phyloP scores from a whole-genome alignment of 2,329 filamentous ascomycete genomes.

The Epichloe uncinata region DNA sequence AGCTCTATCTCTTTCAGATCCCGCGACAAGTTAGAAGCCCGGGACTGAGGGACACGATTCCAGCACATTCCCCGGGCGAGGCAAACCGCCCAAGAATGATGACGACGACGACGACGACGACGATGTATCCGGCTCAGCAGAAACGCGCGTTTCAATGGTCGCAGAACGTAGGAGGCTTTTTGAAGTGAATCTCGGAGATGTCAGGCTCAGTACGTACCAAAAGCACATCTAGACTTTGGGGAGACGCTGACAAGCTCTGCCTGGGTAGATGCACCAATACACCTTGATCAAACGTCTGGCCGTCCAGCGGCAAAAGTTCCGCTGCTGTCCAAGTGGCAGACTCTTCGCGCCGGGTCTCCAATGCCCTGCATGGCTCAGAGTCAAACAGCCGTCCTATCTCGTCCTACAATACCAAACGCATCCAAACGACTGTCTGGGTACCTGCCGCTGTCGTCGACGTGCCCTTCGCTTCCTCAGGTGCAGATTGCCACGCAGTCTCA shows the following conservation, averaged over 20 bases:
- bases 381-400: constrained; percentile 4
- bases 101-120: too few relatives aligned
- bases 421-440: constrained; percentile 5
- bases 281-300: background rate
- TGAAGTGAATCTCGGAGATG: constrained; percentile 6
- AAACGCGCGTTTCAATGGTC: constrained; percentile 8
- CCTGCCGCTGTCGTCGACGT: constrained; percentile 5
- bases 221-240: too few relatives aligned
- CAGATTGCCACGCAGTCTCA: background rate
- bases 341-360: constrained; percentile 1
- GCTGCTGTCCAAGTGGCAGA: background rate
- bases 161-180: constrained; percentile 14
- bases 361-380: constrained; percentile 4
- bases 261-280: background rate
- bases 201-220: background rate
- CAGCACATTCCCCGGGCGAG: too few relatives aligned
- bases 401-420: constrained; percentile 1
- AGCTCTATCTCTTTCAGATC: background rate
- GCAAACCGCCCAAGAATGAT: background rate
- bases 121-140: background rate
- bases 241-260: background rate
- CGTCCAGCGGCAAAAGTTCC: background rate
- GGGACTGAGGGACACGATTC: too few relatives aligned
- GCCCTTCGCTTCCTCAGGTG: constrained; percentile 2
- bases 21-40: background rate